Base-by-base conservation (phyloP, 2,329 filamentous ascomycete species). In the Dissoconium aciculare region DNA sequence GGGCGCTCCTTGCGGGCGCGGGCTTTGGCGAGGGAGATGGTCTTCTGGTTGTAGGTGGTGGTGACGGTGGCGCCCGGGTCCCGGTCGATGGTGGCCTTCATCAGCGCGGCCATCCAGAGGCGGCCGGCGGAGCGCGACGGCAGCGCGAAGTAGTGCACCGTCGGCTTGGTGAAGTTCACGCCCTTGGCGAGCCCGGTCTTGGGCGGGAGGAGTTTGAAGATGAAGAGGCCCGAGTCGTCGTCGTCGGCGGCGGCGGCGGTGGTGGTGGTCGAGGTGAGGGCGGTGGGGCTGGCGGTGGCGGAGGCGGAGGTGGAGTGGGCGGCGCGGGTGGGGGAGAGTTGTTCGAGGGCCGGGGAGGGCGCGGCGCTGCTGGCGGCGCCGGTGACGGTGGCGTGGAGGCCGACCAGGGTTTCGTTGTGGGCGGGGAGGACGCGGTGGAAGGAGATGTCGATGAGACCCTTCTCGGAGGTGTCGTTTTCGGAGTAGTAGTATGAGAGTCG, bases 51-150 rank as follows among this genome's bases (percentile, higher is more conserved):
- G 58, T 95, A 95, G 3, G 84, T 93, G 3, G 81, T 89, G 12
- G 82, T 84, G 37, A 93, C 76, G 6, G 78, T 71, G 38, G 78
- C 70, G 31, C 45, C 46, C 47, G 71, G 60, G 44, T 98, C 89
- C 37, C 87, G 78, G 51, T 95, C 87, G 46, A 98, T 98, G 1
- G 89, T 98, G 8, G 89, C 89, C 60, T 98, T 98, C 82, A 98
- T 92, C 30, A 98, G 62, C 4, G 89, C 89, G 4, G 84, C 89
- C 89, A 98, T 98, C 89, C 89, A 98, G 24, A 91, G 62, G 9
- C 89, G 74, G 11, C 89, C 89, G 50, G 89, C 74, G 46, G 82
- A 74, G 35, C 94, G 63, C 46, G 79, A 93, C 31, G 91, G 85
- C 13, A 94, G 84, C 4, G 91, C 89, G 55, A 98, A 98, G 55